A percentile compares a stretch with the other conserved stretches of the same genome.
Evolutionary conservation across 2,329 filamentous ascomycete genomes (phyloP).

Genomic region (Didymosphaeria variabile): DNA sequence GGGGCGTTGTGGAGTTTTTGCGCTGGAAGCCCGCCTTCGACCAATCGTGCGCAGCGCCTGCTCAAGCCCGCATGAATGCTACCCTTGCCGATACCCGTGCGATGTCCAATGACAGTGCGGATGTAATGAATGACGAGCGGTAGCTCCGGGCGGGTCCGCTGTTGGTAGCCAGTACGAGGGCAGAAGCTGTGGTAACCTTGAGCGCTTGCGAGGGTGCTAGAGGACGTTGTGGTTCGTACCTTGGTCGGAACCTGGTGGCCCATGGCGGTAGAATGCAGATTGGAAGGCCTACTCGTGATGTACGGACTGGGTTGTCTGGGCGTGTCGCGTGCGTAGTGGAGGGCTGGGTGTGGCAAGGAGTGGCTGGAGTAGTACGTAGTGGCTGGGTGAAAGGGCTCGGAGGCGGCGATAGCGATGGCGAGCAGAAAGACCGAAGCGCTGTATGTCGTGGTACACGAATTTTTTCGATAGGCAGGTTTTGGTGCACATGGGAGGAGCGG

Average conservation of each 20-base stretch:
- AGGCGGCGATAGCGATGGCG: conserved; percentile 11
- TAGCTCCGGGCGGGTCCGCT: conserved; percentile 15
- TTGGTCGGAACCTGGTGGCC: neutral
- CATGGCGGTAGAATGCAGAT: too few relatives aligned
- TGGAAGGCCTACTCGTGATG: neutral
- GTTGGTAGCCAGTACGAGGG: conserved; percentile 20
- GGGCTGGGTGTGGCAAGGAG: conserved; percentile 1
- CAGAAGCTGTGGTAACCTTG: neutral
- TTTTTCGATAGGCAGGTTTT: conserved; percentile 3
- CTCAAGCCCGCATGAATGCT: neutral
- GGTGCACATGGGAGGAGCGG: conserved; percentile 1
- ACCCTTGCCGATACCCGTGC: neutral
- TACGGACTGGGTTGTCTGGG: neutral
- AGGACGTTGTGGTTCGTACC: neutral
- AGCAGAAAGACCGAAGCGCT: conserved; percentile 8
- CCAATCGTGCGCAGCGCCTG: neutral
- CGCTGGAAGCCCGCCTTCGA: neutral
- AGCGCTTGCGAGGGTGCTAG: conserved; percentile 15
- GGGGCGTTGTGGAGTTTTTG: too few relatives aligned
- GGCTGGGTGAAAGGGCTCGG: neutral
- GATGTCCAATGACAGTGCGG: conserved; percentile 1
- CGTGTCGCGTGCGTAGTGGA: conserved; percentile 11
- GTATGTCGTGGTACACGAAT: conserved; percentile 15
- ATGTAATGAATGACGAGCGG: neutral
- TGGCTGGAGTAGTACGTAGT: conserved; percentile 10